A percentile compares a stretch with the other conserved stretches of the same genome.
These are phyloP conservation scores for Pogostemon cablin DNA, from an alignment of 257 asterid genomes.

Conservation along the genomic window DNA sequence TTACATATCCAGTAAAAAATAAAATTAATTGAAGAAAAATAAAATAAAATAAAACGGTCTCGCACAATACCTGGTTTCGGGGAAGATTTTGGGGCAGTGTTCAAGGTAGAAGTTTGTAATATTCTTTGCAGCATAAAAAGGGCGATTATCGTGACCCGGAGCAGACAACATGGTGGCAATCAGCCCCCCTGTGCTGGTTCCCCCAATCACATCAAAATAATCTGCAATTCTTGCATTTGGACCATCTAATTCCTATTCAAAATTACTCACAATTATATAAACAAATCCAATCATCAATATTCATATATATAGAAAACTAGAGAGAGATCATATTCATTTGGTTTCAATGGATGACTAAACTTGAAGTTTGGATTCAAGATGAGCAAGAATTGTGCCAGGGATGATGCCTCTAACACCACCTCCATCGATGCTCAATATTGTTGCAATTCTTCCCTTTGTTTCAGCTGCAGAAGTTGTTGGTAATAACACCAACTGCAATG, in stretches of 20 bases:
- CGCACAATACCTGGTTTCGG: slow-evolving; percentile 37
- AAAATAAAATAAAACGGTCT: too few relatives aligned
- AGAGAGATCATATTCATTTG: neutral
- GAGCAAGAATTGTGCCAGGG: slow-evolving; percentile 47
- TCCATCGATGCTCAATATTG: slow-evolving; percentile 56
- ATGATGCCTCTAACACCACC: slow-evolving; percentile 66
- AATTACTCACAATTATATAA: neutral
- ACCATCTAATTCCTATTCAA: slow-evolving; percentile 66
- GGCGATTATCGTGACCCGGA: slow-evolving; percentile 60
- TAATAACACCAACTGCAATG: slow-evolving; percentile 22
- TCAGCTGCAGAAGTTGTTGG: slow-evolving; percentile 29
- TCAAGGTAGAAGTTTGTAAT: slow-evolving; percentile 57
- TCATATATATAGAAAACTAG: neutral
- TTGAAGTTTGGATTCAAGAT: slow-evolving; percentile 64
- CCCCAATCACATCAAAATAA: slow-evolving; percentile 74
- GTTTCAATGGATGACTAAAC: slow-evolving; percentile 14
- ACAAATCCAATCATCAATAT: too few relatives aligned
- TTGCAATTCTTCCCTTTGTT: slow-evolving; percentile 43
- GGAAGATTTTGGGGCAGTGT: slow-evolving; percentile 62
- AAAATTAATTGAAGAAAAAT: too few relatives aligned
- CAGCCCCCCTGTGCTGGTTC: slow-evolving; percentile 79
- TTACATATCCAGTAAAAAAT: too few relatives aligned
- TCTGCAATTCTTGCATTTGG: slow-evolving; percentile 72
- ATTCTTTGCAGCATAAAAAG: slow-evolving; percentile 59
- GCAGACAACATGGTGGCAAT: slow-evolving; percentile 67